Conservation (phyloP, 495 filamentous ascomycete species). For the Aeminium ludgeri region DNA sequence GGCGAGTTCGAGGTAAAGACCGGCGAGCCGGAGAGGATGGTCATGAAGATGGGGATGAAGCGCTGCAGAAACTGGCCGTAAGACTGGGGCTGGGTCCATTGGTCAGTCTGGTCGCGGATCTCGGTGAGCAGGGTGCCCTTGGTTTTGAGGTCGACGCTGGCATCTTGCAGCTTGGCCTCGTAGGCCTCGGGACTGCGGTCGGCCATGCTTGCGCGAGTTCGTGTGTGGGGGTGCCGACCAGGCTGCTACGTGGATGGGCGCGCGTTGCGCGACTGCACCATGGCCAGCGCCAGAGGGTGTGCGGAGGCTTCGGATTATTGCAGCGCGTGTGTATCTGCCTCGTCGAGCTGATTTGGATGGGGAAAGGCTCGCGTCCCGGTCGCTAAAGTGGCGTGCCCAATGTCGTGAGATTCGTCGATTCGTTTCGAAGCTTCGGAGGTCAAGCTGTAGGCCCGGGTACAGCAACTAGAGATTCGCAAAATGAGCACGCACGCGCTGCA, state of each 20-base stretch:
- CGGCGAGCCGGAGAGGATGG: conserved; percentile 69
- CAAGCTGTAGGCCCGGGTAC: too few relatives aligned
- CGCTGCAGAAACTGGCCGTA: conserved; percentile 69
- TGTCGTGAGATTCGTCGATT: too few relatives aligned
- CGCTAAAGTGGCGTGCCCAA: too few relatives aligned
- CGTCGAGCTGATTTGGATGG: too few relatives aligned
- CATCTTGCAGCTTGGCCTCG: conserved; percentile 23
- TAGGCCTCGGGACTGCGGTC: conserved; percentile 14
- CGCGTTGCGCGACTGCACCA: too few relatives aligned
- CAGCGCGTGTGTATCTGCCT: too few relatives aligned
- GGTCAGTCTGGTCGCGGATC: conserved; percentile 71
- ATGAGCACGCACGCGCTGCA: too few relatives aligned
- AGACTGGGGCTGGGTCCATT: conserved; percentile 41
- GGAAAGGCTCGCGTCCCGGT: too few relatives aligned
- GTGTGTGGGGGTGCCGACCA: neutral
- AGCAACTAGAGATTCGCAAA: too few relatives aligned
- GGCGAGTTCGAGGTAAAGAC: conserved; percentile 75
- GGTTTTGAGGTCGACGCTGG: conserved; percentile 47
- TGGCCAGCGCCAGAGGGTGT: too few relatives aligned
- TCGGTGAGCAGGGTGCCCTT: conserved; percentile 62
- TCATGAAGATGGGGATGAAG: conserved; percentile 78
- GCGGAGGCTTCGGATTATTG: too few relatives aligned
- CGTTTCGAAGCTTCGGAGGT: too few relatives aligned
- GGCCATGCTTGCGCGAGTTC: conserved; percentile 10
- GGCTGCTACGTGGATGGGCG: neutral